Evolutionary conservation across 305 asterid species (phyloP), one percentile per base, ranked within the genome.

Genomic region (Fraxinus angustifolia): DNA sequence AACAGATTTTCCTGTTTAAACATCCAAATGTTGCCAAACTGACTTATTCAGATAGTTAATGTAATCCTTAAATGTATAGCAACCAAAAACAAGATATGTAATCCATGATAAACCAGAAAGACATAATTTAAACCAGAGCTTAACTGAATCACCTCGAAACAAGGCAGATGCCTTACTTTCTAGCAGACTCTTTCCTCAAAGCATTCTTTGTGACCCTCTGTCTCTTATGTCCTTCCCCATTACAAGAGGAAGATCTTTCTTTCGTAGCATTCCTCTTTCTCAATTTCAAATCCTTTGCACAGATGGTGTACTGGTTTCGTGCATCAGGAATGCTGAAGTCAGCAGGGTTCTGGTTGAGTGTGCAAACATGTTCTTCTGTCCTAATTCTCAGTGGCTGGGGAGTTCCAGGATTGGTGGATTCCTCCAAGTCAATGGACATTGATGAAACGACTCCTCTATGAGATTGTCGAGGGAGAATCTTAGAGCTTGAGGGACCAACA

Each of bases 281-380:
- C 6, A 77, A 36, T 80, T 76, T 89, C 80, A 91, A 73, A 82
- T 91, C 96, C 80, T 81, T 90, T 10, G 91, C 86, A 71, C 84
- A 79, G 73, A 91, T 81, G 4, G 93, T 94, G 86, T 62, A 94
- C 83, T 81, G 80, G 53, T 91, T 91, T 75, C 89, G 85, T 35
- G 90, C 90, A 21, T 85, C 91, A 10, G 92, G 91, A 48, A 82
- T 16, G 88, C 91, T 89, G 78, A 93, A 91, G 23, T 96, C 98
- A 28, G 92, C 92, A 5, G 99, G 99, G 85, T 94, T 96, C 73
- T 80, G 82, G 80, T 95, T 95, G 17, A 85, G 84, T 12, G 84
- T 80, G 84, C 98, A 92, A 31, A 80, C 78, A 4, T 85, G 82
- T 36, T 85, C 84, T 36, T 82, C 82, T 2, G 42, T 34, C 0